Evolutionary conservation across 345 rosid genomes (phyloP).

Genomic region (Aquilaria yunnanensis): DNA sequence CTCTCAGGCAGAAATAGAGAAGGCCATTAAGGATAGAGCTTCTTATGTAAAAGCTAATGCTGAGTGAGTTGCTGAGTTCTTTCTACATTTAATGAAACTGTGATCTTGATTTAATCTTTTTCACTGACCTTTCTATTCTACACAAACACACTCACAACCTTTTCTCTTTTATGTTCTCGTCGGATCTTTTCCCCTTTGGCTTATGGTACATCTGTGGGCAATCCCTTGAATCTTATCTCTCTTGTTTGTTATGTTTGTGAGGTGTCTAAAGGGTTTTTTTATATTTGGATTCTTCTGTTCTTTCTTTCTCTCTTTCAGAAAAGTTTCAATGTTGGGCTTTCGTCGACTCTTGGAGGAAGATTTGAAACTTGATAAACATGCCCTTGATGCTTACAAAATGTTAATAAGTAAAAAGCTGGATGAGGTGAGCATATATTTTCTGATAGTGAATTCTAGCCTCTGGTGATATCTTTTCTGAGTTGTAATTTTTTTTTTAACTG

Average conservation of each 20-base stretch:
- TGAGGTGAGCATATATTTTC: constrained; percentile 31
- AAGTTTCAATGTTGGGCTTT: constrained; percentile 69
- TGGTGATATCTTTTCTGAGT: background rate
- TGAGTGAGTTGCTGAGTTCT: constrained; percentile 43
- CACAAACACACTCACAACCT: too few relatives aligned
- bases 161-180: background rate
- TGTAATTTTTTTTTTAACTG: constrained; percentile 9
- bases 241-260: background rate
- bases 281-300: background rate
- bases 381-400: constrained; percentile 68
- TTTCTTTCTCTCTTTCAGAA: constrained; percentile 25
- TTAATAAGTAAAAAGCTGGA: constrained; percentile 59
- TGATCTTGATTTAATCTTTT: too few relatives aligned
- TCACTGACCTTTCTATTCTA: too few relatives aligned
- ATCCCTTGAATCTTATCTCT: too few relatives aligned
- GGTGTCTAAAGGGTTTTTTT: constrained; percentile 2
- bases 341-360: constrained; percentile 86
- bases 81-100: background rate
- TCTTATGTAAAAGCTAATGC: constrained; percentile 58
- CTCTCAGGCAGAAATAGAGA: constrained; percentile 42
- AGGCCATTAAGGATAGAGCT: constrained; percentile 53
- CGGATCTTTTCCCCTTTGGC: background rate
- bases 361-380: constrained; percentile 51
- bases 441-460: constrained; percentile 10
- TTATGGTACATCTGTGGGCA: background rate